Evolutionary conservation across 73 alveolate genomes (phyloP).

Genomic region (Effrenium voratum): DNA sequence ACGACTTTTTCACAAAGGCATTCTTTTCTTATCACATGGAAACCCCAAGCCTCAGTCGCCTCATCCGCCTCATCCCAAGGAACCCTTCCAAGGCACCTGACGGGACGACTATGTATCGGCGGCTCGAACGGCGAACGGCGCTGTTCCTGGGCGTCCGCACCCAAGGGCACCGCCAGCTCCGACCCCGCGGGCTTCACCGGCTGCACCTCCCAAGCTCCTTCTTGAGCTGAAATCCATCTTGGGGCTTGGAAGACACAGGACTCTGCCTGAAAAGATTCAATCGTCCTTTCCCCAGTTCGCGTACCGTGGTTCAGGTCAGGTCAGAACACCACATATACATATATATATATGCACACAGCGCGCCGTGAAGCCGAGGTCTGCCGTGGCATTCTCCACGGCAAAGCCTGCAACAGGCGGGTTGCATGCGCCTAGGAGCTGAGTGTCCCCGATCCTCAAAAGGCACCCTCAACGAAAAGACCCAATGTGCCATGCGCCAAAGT

Average conservation of each 20-base stretch:
- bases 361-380: conserved; percentile 50
- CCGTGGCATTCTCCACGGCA: conserved; percentile 58
- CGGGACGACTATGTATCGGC: background rate
- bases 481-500: background rate
- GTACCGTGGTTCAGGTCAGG: background rate
- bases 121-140: background rate
- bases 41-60: background rate
- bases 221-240: background rate
- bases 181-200: background rate
- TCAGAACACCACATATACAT: background rate
- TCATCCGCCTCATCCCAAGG: background rate
- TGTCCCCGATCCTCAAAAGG: background rate
- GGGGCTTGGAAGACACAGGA: background rate
- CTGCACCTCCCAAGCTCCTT: background rate
- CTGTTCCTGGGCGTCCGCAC: background rate
- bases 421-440: no score
- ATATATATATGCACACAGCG: background rate
- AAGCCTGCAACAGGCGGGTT: no score
- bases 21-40: background rate
- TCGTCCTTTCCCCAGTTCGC: background rate
- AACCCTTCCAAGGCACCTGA: background rate
- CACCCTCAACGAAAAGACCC: background rate
- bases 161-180: conserved; percentile 45
- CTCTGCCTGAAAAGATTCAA: background rate
- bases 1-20: background rate